phyloP scores from a whole-genome alignment of 164 flowering plant species.

The Berberis thunbergii region DNA sequence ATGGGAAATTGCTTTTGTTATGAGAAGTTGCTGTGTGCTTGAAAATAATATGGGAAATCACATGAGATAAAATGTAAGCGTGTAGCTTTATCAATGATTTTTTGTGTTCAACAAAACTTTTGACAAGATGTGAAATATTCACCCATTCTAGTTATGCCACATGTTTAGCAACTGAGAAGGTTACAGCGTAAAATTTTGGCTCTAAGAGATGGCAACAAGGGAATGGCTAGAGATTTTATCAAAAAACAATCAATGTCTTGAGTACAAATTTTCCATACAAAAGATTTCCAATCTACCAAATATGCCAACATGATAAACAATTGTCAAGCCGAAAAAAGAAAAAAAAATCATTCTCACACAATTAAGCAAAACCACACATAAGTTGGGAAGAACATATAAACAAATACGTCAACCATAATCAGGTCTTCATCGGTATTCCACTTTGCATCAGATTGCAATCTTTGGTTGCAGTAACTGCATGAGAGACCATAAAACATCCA shows the following conservation, averaged over 20 bases:
- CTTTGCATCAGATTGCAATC: constrained; percentile 14
- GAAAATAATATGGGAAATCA: too few relatives aligned
- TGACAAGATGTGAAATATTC: neutral
- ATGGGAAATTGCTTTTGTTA: too few relatives aligned
- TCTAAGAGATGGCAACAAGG: too few relatives aligned
- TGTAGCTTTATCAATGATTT: neutral
- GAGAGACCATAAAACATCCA: constrained; percentile 78
- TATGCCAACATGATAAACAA: neutral
- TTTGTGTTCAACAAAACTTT: too few relatives aligned
- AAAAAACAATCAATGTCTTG: too few relatives aligned
- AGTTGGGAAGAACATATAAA: neutral
- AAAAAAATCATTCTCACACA: neutral
- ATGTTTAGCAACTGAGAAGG: too few relatives aligned
- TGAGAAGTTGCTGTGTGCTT: too few relatives aligned
- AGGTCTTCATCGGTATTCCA: neutral
- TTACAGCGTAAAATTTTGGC: too few relatives aligned
- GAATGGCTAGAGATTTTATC: too few relatives aligned
- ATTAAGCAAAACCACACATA: neutral
- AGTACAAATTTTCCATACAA: too few relatives aligned
- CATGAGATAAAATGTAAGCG: neutral
- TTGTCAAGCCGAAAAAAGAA: neutral
- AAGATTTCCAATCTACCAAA: neutral
- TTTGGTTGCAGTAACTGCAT: constrained; percentile 61
- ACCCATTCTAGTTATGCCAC: neutral
- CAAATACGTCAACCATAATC: neutral